Conservation (phyloP, 495 filamentous ascomycete genomes). For the Talaromyces adpressus region DNA sequence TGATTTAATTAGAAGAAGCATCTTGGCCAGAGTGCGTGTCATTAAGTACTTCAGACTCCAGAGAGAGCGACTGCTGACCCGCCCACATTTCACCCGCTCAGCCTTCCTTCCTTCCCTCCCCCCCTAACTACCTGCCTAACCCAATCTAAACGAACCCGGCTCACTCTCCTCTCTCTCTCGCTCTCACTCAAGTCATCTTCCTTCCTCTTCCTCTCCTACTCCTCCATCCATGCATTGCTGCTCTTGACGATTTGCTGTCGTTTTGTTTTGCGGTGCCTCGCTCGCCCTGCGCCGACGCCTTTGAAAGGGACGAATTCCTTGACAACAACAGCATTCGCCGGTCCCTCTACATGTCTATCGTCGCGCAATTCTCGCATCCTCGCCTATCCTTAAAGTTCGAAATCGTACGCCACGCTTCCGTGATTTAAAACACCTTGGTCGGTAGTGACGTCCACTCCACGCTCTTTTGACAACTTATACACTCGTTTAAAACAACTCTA, state of each 20-base stretch:
- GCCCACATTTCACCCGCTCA: not conserved
- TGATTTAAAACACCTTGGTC: not conserved
- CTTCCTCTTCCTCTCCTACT: constrained; percentile 19
- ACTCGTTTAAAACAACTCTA: constrained; percentile 2
- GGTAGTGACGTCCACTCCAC: not conserved
- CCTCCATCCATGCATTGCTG: constrained; percentile 15
- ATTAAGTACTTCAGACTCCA: not conserved
- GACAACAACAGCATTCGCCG: constrained; percentile 3
- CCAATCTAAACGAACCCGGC: constrained; percentile 1
- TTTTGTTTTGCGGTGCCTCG: constrained; percentile 17
- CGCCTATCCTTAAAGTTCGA: constrained; percentile 1
- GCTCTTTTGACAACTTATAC: constrained; percentile 1
- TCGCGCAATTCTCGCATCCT: not conserved
- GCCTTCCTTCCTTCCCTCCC: constrained; percentile 1
- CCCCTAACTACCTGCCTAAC: not conserved
- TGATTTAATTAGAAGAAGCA: constrained; percentile 4
- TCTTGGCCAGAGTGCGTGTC: not conserved
- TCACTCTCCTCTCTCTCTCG: constrained; percentile 4
- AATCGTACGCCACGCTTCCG: not conserved
- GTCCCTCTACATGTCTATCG: constrained; percentile 2
- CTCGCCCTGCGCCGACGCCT: constrained; percentile 9
- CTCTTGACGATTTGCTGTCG: constrained; percentile 24
- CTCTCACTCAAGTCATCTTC: constrained; percentile 9
- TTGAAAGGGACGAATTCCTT: constrained; percentile 3
- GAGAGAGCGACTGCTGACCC: not conserved